Evolutionary conservation across 2,329 filamentous ascomycete species (phyloP).

Genomic region (Aspergillus phoenicis): DNA sequence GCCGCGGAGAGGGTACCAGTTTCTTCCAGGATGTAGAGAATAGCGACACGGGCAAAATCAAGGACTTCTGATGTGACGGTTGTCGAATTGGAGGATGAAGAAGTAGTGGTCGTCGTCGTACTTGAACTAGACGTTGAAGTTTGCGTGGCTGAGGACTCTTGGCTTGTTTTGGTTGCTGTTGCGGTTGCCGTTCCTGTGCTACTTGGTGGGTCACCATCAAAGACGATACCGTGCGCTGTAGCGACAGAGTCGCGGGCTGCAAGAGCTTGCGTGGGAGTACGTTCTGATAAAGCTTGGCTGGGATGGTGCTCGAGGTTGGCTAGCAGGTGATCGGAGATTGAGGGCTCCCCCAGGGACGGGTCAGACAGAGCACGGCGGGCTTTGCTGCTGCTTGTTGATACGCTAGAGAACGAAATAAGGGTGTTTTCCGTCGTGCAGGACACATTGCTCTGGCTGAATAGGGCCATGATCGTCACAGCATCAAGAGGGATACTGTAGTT

Average conservation of each 20-base stretch:
- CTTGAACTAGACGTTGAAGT: conserved; percentile 17
- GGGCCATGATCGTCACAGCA: conserved; percentile 67
- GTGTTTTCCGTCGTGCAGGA: conserved; percentile 86
- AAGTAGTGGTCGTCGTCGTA: not conserved
- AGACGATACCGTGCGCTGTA: conserved; percentile 43
- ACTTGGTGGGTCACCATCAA: conserved; percentile 26
- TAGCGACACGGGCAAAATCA: conserved; percentile 40
- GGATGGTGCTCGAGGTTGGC: conserved; percentile 11
- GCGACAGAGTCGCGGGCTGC: conserved; percentile 30
- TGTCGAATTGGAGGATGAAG: conserved; percentile 6
- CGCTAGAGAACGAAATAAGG: conserved; percentile 78
- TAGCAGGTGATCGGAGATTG: conserved; percentile 1
- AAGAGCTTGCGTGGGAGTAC: conserved; percentile 21
- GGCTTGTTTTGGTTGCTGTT: conserved; percentile 25
- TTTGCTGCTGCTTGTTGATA: conserved; percentile 27
- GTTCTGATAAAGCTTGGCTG: conserved; percentile 12
- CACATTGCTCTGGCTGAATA: conserved; percentile 74
- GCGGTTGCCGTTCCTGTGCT: conserved; percentile 22
- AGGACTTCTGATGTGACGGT: conserved; percentile 28
- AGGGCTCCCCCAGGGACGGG: conserved; percentile 6
- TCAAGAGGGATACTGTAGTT: conserved; percentile 79
- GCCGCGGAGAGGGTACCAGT: conserved; percentile 36
- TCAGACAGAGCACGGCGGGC: conserved; percentile 28
- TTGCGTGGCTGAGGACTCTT: conserved; percentile 18
- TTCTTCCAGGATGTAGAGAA: conserved; percentile 47